Base-by-base conservation (phyloP, 2,329 filamentous ascomycete species). In the Mycosphaerella sp. region DNA sequence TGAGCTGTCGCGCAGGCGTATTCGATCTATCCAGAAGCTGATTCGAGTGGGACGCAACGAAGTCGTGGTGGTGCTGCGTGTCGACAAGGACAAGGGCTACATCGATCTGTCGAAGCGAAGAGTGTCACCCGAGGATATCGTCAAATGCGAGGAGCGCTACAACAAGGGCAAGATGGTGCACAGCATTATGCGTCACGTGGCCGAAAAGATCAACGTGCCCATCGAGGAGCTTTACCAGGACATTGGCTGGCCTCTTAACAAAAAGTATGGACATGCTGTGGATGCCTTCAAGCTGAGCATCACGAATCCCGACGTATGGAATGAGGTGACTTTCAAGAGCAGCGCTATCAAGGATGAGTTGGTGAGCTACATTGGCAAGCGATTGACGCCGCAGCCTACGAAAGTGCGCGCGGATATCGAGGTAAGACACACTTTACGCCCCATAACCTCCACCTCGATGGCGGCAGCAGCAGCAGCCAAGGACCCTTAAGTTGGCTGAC, bases 91-190 rank as follows among this genome's bases (percentile, higher is more conserved):
- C 79, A 98, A 98, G 80, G 85, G 90, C 60, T 98, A 98, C 72
- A 98, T 98, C 69, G 93, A 98, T 85, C 78, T 98, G 71, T 95
- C 90, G 59, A 98, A 98, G 80, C 91, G 93, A 70, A 87, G 93
- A 78, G 93, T 98, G 56, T 96, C 91, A 42, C 87, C 93, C 43
- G 93, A 98, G 73, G 93, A 98, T 77, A 93, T 97, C 61, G 80
- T 95, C 66, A 96, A 96, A 78, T 98, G 95, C 72, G 93, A 98
- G 73, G 93, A 98, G 78, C 84, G 93, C 66, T 98, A 96, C 81
- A 98, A 98, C 83, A 98, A 98, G 85, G 89, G 89, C 79, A 98
- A 98, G 80, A 95, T 95, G 80, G 93, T 97, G 40, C 93, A 98
- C 76, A 95, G 89, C 51, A 96, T 98, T 74, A 92, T 98, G 88